Evolutionary conservation across 805 yeast species (phyloP), one percentile per base, ranked within the genome.

Genomic region (Torulaspora maleeae): DNA sequence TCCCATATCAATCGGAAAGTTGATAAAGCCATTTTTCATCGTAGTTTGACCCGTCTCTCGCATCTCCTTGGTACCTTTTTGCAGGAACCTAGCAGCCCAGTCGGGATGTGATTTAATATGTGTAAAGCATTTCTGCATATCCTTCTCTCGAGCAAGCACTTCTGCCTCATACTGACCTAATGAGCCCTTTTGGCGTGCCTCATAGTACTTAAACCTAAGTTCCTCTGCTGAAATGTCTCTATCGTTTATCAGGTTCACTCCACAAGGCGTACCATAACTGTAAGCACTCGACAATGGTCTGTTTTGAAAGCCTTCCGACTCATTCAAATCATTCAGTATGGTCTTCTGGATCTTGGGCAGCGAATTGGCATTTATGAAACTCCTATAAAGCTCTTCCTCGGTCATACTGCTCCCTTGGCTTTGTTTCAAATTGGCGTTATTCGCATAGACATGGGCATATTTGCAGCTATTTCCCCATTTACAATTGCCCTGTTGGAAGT

Each of bases 141-240:
- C 84, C 11, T 62, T 58, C 16, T 61, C 62, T 54, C 84, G 66
- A 3, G 73, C 68, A 2, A 54, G 53, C 33, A 78, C 52, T 40
- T 69, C 68, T 12, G 63, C 62, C 35, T 71, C 74, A 51, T 71
- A 76, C 12, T 67, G 69, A 0, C 67, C 59, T 1, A 74, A 19
- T 0, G 57, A 56, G 45, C 73, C 72, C 12, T 58, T 57, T 3
- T 63, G 55, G 36, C 56, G 63, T 0, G 82, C 77, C 41, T 71
- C 70, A 49, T 67, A 61, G 48, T 65, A 77, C 48, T 72, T 71
- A 41, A 73, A 61, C 44, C 84, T 61, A 15, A 70, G 62, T 52
- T 80, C 84, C 48, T 79, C 84, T 17, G 63, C 66, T 0, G 83
- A 78, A 17, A 73, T 57, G 49, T 80, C 84, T 54, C 85, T 63